Evolutionary conservation across 2,329 filamentous ascomycete genomes (phyloP), one percentile per base, ranked within the genome.

Genomic region (Aspergillus sp.): DNA sequence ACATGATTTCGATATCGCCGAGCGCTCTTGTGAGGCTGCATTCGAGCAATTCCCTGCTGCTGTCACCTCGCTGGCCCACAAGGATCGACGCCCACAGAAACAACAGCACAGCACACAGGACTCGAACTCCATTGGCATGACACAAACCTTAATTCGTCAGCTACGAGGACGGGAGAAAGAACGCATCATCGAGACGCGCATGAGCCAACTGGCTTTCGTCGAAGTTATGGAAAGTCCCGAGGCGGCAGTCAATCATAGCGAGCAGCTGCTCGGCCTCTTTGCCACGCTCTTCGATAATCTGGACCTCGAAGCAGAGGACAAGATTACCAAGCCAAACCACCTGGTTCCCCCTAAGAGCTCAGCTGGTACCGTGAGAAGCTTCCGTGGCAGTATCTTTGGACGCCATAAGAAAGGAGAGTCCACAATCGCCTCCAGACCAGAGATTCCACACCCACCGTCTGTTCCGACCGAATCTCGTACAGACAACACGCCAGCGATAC

Each of bases 161-260:
- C 89, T 97, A 85, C 88, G 91, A 57, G 84, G 86, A 53, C 84
- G 85, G 21, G 92, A 97, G 67, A 95, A 91, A 66, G 89, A 92
- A 69, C 83, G 84, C 45, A 87, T 99, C 40, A 74, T 99, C n/a
- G 89, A 97, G 70, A 86, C 97, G 56, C 96, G 96, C 71, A 96
- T 97, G 84, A 97, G 93, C 10, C 92, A 97, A 65, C 78, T 99
- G 54, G 82, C 88, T 3, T 81, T 99, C 17, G 73, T 94, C 3
- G 93, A 97, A 71, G 76, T 94, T 14, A 76, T 90, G 3, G 91
- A 97, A 67, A 91, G 91, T 1, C 85, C 91, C 0, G 87, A 90
- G 53, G 84, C 87, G 52, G 93, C 94, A 16, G 89, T 97, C 47
- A 96, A 96, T 66, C 87, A 88, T 55, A 92, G 89, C 66, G 85